Evolutionary conservation across 345 rosid genomes (phyloP).

Genomic region (Rhodamnia rubescens): DNA sequence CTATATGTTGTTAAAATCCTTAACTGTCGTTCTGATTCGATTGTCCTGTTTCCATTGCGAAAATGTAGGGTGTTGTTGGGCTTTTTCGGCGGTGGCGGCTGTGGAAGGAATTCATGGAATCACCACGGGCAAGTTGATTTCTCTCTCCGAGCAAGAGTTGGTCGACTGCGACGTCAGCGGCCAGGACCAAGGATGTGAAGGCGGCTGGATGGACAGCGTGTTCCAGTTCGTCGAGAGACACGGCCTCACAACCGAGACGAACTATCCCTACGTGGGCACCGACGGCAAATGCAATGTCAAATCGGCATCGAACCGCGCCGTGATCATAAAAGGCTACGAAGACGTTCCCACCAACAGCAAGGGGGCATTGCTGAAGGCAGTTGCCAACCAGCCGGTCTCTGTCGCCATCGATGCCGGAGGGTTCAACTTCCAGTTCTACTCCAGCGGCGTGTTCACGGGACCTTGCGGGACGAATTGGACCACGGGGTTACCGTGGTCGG

Average conservation of each 20-base stretch:
- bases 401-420: conserved; percentile 26
- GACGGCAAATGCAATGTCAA: conserved; percentile 13
- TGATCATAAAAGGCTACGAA: background rate
- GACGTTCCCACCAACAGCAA: conserved; percentile 4
- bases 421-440: conserved; percentile 5
- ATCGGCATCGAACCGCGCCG: background rate
- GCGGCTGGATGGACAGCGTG: conserved; percentile 21
- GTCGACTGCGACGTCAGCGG: conserved; percentile 29
- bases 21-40: background rate
- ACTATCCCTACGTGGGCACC: conserved; percentile 15
- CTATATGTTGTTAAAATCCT: background rate
- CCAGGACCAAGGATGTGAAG: conserved; percentile 32
- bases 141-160: conserved; percentile 30
- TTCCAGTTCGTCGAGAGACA: conserved; percentile 9
- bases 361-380: conserved; percentile 20
- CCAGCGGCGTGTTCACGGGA: background rate
- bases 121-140: conserved; percentile 14
- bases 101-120: conserved; percentile 26
- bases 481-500: conserved; percentile 11
- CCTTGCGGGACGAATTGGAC: background rate
- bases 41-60: background rate
- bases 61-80: conserved; percentile 35
- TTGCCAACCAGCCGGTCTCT: conserved; percentile 16
- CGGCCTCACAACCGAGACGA: conserved; percentile 17
- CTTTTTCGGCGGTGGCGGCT: conserved; percentile 43